These are phyloP conservation scores for Sporothrix brunneoviolacea DNA, from an alignment of 2,329 filamentous ascomycete genomes.

Conservation along the genomic window DNA sequence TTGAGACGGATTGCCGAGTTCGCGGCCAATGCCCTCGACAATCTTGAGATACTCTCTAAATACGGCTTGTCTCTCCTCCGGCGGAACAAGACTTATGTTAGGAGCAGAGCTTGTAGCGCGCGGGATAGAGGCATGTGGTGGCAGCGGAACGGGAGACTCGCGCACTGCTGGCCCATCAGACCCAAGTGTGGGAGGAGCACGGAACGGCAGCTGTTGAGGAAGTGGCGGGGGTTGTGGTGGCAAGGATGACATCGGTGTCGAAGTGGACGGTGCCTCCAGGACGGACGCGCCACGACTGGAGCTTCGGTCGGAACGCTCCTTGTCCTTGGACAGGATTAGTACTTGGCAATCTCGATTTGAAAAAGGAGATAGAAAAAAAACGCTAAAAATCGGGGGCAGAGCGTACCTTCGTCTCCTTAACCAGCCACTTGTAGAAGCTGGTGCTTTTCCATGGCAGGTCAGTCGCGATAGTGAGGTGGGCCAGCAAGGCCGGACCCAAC, in stretches of 20 bases:
- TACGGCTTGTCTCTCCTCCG: not conserved
- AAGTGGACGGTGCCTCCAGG: not conserved
- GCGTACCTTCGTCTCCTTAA: constrained; percentile 32
- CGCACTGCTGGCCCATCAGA: not conserved
- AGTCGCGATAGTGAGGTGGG: constrained; percentile 41
- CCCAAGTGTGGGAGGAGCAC: not conserved
- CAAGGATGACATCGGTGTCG: too few species aligned
- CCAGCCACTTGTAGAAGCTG: constrained; percentile 44
- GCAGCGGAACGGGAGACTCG: not conserved
- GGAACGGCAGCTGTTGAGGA: constrained; percentile 1
- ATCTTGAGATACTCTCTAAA: constrained; percentile 16
- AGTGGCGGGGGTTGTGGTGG: not conserved
- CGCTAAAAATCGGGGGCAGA: not conserved
- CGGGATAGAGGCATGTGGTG: not conserved
- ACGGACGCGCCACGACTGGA: constrained; percentile 11
- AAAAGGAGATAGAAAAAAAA: not conserved
- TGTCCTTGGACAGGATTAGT: constrained; percentile 1
- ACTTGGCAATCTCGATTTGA: not conserved
- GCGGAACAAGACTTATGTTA: not conserved
- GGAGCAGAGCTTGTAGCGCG: not conserved
- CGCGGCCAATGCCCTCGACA: constrained; percentile 24
- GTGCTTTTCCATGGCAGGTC: constrained; percentile 39
- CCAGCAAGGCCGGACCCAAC: constrained; percentile 46
- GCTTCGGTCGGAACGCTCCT: constrained; percentile 9
- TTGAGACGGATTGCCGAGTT: constrained; percentile 23